Evolutionary conservation across 129 eudicot genomes (phyloP).

Genomic region (Saussurea involucrata): DNA sequence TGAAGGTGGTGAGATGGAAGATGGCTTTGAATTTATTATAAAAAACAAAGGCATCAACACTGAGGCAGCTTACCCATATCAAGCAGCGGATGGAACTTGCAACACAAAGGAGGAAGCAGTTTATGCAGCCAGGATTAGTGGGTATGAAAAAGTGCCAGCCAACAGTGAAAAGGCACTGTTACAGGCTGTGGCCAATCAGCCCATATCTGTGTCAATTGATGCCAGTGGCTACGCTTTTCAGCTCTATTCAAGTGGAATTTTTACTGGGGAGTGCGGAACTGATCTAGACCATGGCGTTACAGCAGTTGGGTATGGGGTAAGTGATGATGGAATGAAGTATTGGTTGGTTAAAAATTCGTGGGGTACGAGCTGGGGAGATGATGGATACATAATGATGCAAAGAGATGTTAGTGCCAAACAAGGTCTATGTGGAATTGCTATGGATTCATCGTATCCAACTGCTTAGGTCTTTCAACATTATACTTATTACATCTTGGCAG

Average conservation of each 20-base stretch:
- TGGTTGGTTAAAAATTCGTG: conserved; percentile 35
- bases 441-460: conserved; percentile 40
- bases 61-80: conserved; percentile 40
- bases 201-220: conserved; percentile 10
- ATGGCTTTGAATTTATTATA: conserved; percentile 33
- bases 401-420: conserved; percentile 33
- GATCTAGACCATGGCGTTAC: conserved; percentile 17
- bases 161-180: conserved; percentile 9
- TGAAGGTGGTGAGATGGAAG: conserved; percentile 40
- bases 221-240: conserved; percentile 3
- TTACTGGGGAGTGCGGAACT: conserved; percentile 10
- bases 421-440: conserved; percentile 49
- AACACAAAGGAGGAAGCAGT: conserved; percentile 18
- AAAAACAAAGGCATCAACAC: conserved; percentile 43
- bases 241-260: conserved; percentile 1
- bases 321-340: conserved; percentile 9
- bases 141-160: conserved; percentile 13
- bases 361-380: conserved; percentile 48
- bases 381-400: conserved; percentile 46
- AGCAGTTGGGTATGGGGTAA: conserved; percentile 20
- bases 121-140: conserved; percentile 5
- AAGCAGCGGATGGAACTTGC: conserved; percentile 30
- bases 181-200: conserved; percentile 18
- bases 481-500: not conserved
- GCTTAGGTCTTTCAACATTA: not conserved